Evolutionary conservation across 2,329 filamentous ascomycete genomes (phyloP), one percentile per base, ranked within the genome.

Genomic region (Fusarium cicatricum): DNA sequence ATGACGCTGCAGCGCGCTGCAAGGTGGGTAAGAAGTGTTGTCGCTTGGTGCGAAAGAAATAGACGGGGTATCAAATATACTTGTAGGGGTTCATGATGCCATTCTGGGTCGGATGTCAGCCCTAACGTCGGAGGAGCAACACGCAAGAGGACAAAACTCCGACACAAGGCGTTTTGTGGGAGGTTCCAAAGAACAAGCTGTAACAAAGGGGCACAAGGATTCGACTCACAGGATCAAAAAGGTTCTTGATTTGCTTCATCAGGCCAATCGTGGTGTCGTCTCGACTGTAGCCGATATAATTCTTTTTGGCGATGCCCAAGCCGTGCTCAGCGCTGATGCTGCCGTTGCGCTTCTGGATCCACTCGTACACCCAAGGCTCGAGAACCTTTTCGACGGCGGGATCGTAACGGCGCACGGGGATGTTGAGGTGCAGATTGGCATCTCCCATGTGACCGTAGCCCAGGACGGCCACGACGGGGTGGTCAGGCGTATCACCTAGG

Each of bases 1-100:
- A 55, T 61, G 48, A 49, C 57, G 38, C 47, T 59, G 40, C 47
- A 47, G 47, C 40, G 28, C 32, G 29, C 36, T 41, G 34, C 41
- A 33, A 46, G 43, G 48, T 37, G 40, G 46, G 59, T 51, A 32
- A 42, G 47, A 55, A 46, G 56, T 46, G 52, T 33, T 61, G 60
- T 41, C 49, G 57, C 42, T 62, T 45, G 57, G 40, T 50, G 56
- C 29, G 42, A 49, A 33, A 28, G 49, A 21, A 55, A 31, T 32
- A 42, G 34, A 53, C 51, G 52, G 48, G 40, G 45, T 58, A 55
- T 61, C 52, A 89, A 64, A 98, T 90, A 75, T 97, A 98, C 78
- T 98, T 98, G 82, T 98, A 98, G 1, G 94, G 94, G 78, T 97
- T 98, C 92, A 98, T 96, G 76, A 98, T 98, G 41, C 92, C 93